A percentile compares a stretch with the other conserved stretches of the same genome.
phyloP scores from a whole-genome alignment of 2,329 filamentous ascomycete genomes.

The Paecilomyces fulvus region DNA sequence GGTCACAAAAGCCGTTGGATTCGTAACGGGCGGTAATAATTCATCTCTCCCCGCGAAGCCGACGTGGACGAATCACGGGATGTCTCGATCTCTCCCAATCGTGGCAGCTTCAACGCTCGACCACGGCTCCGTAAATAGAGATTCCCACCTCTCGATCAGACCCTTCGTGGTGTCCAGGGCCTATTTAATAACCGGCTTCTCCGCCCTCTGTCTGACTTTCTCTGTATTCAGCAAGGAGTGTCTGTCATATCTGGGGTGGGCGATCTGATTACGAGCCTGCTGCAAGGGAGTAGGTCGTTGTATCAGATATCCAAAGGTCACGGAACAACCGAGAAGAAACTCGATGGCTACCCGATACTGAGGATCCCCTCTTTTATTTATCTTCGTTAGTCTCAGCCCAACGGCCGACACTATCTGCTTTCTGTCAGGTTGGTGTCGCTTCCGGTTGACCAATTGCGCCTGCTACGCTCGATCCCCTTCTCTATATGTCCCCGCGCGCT shows the following conservation, averaged over 20 bases:
- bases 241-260: neutral
- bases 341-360: neutral
- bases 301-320: neutral
- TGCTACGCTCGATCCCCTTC: neutral
- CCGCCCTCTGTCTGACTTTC: neutral
- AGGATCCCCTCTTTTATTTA: neutral
- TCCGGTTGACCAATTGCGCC: neutral
- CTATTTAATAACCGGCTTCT: neutral
- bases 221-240: neutral
- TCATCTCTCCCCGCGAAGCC: neutral
- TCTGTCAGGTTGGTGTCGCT: neutral
- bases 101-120: neutral
- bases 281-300: neutral
- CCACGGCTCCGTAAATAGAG: neutral
- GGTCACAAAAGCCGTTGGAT: neutral
- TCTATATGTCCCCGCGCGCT: neutral
- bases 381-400: neutral
- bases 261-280: neutral
- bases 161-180: neutral
- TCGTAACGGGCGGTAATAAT: neutral
- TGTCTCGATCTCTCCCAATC: neutral
- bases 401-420: neutral
- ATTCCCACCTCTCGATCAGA: neutral
- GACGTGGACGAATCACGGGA: neutral
- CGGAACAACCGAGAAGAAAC: neutral